phyloP scores from a whole-genome alignment of 257 asterid species.

The Scutellaria barbata region DNA sequence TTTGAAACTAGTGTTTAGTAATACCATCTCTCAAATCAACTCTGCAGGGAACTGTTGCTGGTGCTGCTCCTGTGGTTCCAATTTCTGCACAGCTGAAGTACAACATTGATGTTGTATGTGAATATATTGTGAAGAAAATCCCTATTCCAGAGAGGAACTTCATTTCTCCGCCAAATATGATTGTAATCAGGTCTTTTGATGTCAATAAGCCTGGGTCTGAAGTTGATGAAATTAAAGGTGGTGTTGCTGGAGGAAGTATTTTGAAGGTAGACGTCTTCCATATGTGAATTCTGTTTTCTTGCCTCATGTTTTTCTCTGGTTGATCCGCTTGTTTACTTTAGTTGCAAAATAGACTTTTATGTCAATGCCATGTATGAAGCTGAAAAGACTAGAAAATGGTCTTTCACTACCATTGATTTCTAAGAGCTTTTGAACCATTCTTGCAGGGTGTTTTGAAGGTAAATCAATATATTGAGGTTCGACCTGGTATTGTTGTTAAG shows the following conservation, averaged over 20 bases:
- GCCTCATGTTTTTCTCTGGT: neutral
- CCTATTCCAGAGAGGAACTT: conserved; percentile 92
- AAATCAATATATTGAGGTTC: conserved; percentile 88
- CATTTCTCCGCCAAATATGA: conserved; percentile 93
- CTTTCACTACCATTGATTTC: conserved; percentile 4
- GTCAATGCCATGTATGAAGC: neutral
- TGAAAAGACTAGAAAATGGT: conserved; percentile 12
- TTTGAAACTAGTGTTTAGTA: neutral
- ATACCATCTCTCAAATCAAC: conserved; percentile 26
- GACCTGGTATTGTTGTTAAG: conserved; percentile 97
- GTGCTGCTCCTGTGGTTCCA: conserved; percentile 89
- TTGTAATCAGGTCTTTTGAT: conserved; percentile 94
- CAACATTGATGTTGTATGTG: conserved; percentile 90
- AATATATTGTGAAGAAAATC: conserved; percentile 81
- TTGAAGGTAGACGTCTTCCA: conserved; percentile 60
- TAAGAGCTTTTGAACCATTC: conserved; percentile 18
- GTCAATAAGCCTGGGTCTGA: conserved; percentile 98
- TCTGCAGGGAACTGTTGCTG: conserved; percentile 94
- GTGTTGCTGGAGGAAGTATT: conserved; percentile 99
- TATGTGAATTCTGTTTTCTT: neutral
- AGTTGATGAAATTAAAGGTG: conserved; percentile 95
- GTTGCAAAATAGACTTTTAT: neutral
- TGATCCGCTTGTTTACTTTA: neutral
- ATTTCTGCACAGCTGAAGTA: conserved; percentile 97
- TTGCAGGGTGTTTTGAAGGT: conserved; percentile 95